Evolutionary conservation across 225 moss, liverwort and hornwort species (phyloP).

Genomic region (Lunularia cruciata): DNA sequence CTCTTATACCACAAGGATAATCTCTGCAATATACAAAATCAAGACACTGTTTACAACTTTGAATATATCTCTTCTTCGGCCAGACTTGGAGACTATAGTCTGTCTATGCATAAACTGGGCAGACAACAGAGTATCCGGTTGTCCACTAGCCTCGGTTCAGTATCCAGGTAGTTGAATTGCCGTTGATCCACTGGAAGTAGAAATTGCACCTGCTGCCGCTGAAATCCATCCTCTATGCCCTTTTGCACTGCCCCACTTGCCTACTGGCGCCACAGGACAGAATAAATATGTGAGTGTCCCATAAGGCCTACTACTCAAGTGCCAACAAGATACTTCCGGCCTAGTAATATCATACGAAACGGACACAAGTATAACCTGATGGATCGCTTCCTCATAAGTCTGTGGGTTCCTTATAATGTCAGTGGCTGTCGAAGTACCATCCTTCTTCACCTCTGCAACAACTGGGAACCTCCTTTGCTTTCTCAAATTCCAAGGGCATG

Average conservation of each 20-base stretch:
- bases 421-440: slow-evolving; percentile 15
- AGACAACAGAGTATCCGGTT: neutral
- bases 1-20: slow-evolving; percentile 85
- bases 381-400: slow-evolving; percentile 39
- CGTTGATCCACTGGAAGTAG: slow-evolving; percentile 97
- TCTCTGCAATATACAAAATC: slow-evolving; percentile 54
- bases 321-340: neutral
- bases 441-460: slow-evolving; percentile 25
- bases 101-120: neutral
- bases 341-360: neutral
- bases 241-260: slow-evolving; percentile 83
- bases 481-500: no score
- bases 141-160: slow-evolving; percentile 72
- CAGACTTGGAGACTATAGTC: neutral
- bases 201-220: slow-evolving; percentile 77
- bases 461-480: neutral
- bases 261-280: slow-evolving; percentile 43
- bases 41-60: neutral
- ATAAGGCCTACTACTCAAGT: neutral
- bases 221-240: slow-evolving; percentile 69
- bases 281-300: slow-evolving; percentile 9
- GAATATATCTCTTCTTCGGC: neutral
- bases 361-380: slow-evolving; percentile 26
- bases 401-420: slow-evolving; percentile 32
- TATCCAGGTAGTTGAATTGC: slow-evolving; percentile 96